A percentile compares a stretch with the other conserved stretches of the same genome.
phyloP scores from a whole-genome alignment of 495 filamentous ascomycete species.

The Tuber brumale region DNA sequence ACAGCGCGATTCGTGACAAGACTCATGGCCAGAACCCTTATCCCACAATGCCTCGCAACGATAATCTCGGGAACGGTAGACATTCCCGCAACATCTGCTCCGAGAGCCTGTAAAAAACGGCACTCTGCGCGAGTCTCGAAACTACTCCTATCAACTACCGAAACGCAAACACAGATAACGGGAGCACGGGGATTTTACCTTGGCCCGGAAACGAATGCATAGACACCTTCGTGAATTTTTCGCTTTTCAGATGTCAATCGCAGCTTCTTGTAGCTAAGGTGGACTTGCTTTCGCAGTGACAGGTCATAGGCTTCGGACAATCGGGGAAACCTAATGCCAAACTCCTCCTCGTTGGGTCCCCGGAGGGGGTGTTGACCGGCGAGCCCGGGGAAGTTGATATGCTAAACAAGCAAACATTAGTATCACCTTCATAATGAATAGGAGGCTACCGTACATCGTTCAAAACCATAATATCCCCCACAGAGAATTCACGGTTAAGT shows the following conservation, averaged over 20 bases:
- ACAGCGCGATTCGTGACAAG: slow-evolving; percentile 71
- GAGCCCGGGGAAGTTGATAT: slow-evolving; percentile 68
- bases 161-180: slow-evolving; percentile 25
- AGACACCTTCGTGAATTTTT: slow-evolving; percentile 65
- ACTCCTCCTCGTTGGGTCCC: slow-evolving; percentile 61
- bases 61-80: slow-evolving; percentile 73
- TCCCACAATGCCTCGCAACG: slow-evolving; percentile 62
- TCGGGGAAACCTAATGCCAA: slow-evolving; percentile 64
- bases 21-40: slow-evolving; percentile 66
- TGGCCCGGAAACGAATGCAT: slow-evolving; percentile 67
- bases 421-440: not conserved
- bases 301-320: slow-evolving; percentile 74
- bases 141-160: slow-evolving; percentile 42
- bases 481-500: slow-evolving; percentile 59
- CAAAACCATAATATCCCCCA: slow-evolving; percentile 67
- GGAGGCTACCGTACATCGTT: slow-evolving; percentile 54
- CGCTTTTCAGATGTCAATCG: slow-evolving; percentile 5
- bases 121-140: slow-evolving; percentile 76
- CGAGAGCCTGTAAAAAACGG: slow-evolving; percentile 59
- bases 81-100: slow-evolving; percentile 73
- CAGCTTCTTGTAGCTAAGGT: slow-evolving; percentile 55
- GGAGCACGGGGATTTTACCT: slow-evolving; percentile 44
- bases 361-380: slow-evolving; percentile 64
- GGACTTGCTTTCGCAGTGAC: slow-evolving; percentile 55
- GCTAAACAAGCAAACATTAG: slow-evolving; percentile 46